Evolutionary conservation across 2,329 filamentous ascomycete species (phyloP), one percentile per base, ranked within the genome.

Genomic region (Aspergillus neotritici): DNA sequence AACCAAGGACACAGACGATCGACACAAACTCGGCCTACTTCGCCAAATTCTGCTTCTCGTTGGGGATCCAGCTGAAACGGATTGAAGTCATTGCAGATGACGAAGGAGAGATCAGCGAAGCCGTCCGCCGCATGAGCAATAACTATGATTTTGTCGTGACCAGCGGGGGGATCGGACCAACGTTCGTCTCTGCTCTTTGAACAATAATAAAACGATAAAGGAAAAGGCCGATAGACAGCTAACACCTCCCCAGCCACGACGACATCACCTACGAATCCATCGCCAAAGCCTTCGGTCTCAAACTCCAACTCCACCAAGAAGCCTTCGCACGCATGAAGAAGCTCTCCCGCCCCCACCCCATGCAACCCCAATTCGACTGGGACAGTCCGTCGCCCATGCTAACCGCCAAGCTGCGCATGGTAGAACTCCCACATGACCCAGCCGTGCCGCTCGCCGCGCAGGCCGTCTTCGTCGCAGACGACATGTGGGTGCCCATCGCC

Each of bases 211-310:
- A 25, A 25, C 7, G 9, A 25, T 25, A 25, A 25, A 25, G 6
- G 9, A 25, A 8, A 8, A 25, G 2, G 9, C 21, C 7, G 6
- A 25, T 5, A 9, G 5, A 9, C 7, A 8, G 7, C 21, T 25
- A 25, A 25, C 21, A 25, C 5, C n/a, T 14, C n/a, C 38, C 50
- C 55, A 94, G 87, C 43, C 91, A 97, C 72, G 93, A 98, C 67
- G 93, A 98, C 63, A 97, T 97, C 55, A 97, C 93, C 17, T 98
- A 98, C 70, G 77, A 86, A 61, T 91, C 88, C 31, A 94, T 98
- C 63, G 90, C 87, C 51, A 89, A 88, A 63, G 93, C 90, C 6
- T 97, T 96, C 64, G 70, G 74, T 34, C 74, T 96, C 6, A 79
- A 83, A 11, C 73, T 97, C 13, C 78, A 83, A 53, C 76, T 94